Base-by-base conservation (phyloP, 345 rosid genomes). In the Excoecaria agallocha region DNA sequence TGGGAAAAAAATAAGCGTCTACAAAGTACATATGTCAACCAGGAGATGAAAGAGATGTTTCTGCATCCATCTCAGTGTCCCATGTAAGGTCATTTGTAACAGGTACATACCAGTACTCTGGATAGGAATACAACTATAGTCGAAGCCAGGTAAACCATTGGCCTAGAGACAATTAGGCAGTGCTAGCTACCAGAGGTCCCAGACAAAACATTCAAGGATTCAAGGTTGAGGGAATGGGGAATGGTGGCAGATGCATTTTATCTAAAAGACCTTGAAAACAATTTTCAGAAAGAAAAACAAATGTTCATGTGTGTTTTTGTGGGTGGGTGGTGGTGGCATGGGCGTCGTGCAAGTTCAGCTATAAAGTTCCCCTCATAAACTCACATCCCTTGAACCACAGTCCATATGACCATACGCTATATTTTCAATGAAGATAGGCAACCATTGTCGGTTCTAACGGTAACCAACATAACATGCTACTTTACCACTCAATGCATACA, bases 161-260 rank as follows among this genome's bases (percentile, higher is more conserved):
- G 54, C 55, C 17, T 45, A 66, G 9, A 46, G 69, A 49, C 22
- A 66, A 45, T 66, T 7, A 50, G 25, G 68, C 62, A 66, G 52
- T 12, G 38, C 15, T 19, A 60, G 11, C 20, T 74, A 41, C n/a
- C n/a, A n/a, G n/a, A n/a, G n/a, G n/a, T n/a, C n/a, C n/a, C n/a
- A n/a, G n/a, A n/a, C 63, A 41, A 15, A 39, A 39, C 13, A 2
- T 8, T 43, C 6, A 39, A 41, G 50, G 25, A 13, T 38, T 41
- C 39, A 70, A 30, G 66, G 41, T 57, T 20, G 41, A 57, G 54
- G 38, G 22, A 15, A 1, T 57, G 65, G 24, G 41, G 64, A 57
- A 70, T 3, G 59, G 41, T 17, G 6, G 22, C 57, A 24, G 50
- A 46, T 30, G 30, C 1, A n/a, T 55, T n/a, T 51, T 5, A 55